Base-by-base conservation (phyloP, 1,284 basidiomycete genomes). In the Ganoderma meredithae region DNA sequence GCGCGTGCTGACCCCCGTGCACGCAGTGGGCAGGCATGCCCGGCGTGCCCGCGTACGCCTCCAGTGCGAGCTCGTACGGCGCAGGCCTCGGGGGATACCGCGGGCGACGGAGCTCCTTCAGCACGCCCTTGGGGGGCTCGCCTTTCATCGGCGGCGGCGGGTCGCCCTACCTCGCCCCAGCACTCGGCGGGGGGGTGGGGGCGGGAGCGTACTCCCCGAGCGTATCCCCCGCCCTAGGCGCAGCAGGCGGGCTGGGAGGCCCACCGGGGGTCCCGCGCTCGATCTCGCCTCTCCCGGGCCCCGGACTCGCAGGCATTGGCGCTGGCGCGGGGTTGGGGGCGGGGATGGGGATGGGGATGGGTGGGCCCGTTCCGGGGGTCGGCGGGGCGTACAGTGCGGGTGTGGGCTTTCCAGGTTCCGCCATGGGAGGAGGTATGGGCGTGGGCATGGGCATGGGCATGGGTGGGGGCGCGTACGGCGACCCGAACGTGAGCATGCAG, bases 401-500 rank as follows among this genome's bases (percentile, higher is more conserved):
- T 4, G 36, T 64, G 33, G 60, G 63, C 13, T 25, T 25, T 6
- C 62, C 55, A 1, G 47, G 36, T 36, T 36, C 33, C 6, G 56
- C 44, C 3, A 22, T 43, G 15, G 56, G 62, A 12, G 17, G 39
- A 44, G 62, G 62, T 8, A 41, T 63, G 49, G 60, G 61, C 1
- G 58, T 22, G n/a, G 44, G n/a, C 3, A n/a, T n/a, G 44, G n/a
- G 44, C 0, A 25, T 22, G 47, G 47, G 44, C 7, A 22, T 2
- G 44, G 2, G n/a, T 17, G 8, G n/a, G 44, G 7, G 9, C 27
- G 22, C 60, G 60, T 5, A 59, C 52, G 63, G 63, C 60, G 7
- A 22, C 19, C 31, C 60, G 27, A 27, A 27, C 53, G 33, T 62
- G 66, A 62, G 63, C 70, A 68, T 64, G 27, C 69, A 62, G 53